Evolutionary conservation across 1,284 basidiomycete species (phyloP), one percentile per base, ranked within the genome.

Genomic region (Agroathelia rolfsii): DNA sequence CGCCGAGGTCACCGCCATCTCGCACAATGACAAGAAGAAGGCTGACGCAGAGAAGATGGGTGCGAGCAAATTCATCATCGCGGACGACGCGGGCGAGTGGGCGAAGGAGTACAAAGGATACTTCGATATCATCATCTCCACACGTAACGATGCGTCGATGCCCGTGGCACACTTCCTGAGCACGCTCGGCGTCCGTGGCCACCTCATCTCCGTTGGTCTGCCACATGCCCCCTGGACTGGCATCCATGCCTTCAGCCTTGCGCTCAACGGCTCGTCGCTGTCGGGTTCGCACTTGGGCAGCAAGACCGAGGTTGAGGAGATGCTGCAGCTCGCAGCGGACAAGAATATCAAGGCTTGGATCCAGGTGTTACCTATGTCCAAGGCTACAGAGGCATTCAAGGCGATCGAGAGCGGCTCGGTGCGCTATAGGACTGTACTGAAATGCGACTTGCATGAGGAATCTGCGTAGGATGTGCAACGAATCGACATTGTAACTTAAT

Each of bases 1-100:
- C 5, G 72, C 72, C 20, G 64, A 73, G 28, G 72, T 78, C 4
- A 64, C 66, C 38, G 75, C 69, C 30, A 69, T 78, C 49, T 73
- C 71, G n/a, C 59, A 65, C 42, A 66, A 67, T 3, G 61, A 66
- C 21, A 50, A 48, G 32, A 78, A 78, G 53, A 64, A 57, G 44
- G 64, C 64, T 18, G 73, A 76, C 41, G 69, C 72, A 6, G 49
- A 61, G 40, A 55, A 54, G 24, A 62, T 78, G 38, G 75, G 75
- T 11, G 75, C 74, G 5, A 45, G 41, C 4, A 59, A 60, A 34
- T 60, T 61, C 29, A 49, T 60, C 25, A 42, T 49, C 4, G 55
- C 50, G 7, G 50, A 39, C 27, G 49, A 42, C 8, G 40, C 4
- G 39, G 25, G 8, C 39, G 38, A 6, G 38, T 61, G 9, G 42